A percentile compares a stretch with the other conserved stretches of the same genome.
Conservation (phyloP, 108 stramenopile species). For the Skeletonema tropicum region DNA sequence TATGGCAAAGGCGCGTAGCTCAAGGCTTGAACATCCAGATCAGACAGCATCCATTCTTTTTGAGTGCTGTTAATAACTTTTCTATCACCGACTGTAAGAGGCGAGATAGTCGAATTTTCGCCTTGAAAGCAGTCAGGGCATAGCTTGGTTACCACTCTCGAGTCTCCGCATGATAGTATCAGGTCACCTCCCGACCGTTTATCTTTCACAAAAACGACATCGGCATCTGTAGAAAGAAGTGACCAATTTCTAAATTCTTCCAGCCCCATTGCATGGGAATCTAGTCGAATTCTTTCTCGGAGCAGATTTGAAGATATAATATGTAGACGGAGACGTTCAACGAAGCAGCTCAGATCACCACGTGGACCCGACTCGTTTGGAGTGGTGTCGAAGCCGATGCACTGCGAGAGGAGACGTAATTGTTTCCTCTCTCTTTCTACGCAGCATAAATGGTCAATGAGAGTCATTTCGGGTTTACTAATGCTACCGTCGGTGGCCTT, state of each 20-base stretch:
- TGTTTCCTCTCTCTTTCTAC: conserved; percentile 69
- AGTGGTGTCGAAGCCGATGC: conserved; percentile 76
- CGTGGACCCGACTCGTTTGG: conserved; percentile 47
- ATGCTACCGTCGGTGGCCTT: conserved; percentile 1
- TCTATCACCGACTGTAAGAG: conserved; percentile 70
- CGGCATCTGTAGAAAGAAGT: conserved; percentile 71
- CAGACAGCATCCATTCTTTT: conserved; percentile 88
- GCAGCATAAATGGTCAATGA: conserved; percentile 46
- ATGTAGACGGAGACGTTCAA: conserved; percentile 60
- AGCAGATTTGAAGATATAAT: conserved; percentile 60
- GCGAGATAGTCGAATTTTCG: conserved; percentile 82
- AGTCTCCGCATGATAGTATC: conserved; percentile 82
- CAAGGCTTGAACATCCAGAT: conserved; percentile 91
- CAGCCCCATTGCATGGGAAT: conserved; percentile 80
- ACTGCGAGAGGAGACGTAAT: conserved; percentile 60
- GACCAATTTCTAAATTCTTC: conserved; percentile 79
- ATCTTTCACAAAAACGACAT: conserved; percentile 80
- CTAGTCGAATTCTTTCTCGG: conserved; percentile 63
- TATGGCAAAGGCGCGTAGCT: conserved; percentile 93
- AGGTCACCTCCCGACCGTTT: conserved; percentile 75
- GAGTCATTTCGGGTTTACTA: conserved; percentile 18
- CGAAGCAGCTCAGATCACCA: conserved; percentile 70
- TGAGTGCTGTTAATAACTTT: conserved; percentile 76
- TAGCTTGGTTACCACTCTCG: conserved; percentile 72
- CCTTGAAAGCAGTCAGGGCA: conserved; percentile 83